These are phyloP conservation scores for Phytophthora megakarya DNA, from an alignment of 352 stramenopile genomes.

Conservation along the genomic window DNA sequence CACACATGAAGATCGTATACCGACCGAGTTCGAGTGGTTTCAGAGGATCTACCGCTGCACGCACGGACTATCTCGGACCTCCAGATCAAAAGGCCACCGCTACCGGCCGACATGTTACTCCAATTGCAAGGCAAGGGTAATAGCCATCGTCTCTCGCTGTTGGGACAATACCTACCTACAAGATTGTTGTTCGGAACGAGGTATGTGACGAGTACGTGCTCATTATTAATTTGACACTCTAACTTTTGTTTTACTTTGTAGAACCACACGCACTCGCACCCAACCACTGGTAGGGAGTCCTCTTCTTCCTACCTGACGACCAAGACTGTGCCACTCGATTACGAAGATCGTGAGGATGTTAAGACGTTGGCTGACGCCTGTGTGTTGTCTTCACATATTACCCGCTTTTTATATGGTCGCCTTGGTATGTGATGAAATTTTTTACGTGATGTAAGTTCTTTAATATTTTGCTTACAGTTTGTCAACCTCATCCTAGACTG, in stretches of 20 bases:
- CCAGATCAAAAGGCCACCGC: constrained; percentile 10
- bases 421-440: not conserved
- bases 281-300: too few species aligned
- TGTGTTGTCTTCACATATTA: constrained; percentile 7
- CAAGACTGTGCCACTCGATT: constrained; percentile 1
- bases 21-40: constrained; percentile 1
- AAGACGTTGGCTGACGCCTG: not conserved
- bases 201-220: too few species aligned
- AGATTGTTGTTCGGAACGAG: constrained; percentile 5
- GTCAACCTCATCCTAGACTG: not conserved
- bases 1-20: not conserved
- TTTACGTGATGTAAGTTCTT: too few species aligned
- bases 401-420: constrained; percentile 6
- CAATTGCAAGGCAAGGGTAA: constrained; percentile 8
- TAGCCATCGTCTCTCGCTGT: not conserved
- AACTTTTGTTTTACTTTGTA: too few species aligned
- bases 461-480: not conserved
- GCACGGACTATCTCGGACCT: constrained; percentile 10
- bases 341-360: not conserved
- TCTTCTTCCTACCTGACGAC: constrained; percentile 5
- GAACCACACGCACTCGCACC: too few species aligned
- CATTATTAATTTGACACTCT: too few species aligned
- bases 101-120: constrained; percentile 3
- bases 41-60: constrained; percentile 13
- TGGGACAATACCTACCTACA: not conserved